Percentiles rank a stretch among this genome's conserved stretches.
Conservation (phyloP, 108 stramenopile genomes). For the Phaeodactylum tricornutum region DNA sequence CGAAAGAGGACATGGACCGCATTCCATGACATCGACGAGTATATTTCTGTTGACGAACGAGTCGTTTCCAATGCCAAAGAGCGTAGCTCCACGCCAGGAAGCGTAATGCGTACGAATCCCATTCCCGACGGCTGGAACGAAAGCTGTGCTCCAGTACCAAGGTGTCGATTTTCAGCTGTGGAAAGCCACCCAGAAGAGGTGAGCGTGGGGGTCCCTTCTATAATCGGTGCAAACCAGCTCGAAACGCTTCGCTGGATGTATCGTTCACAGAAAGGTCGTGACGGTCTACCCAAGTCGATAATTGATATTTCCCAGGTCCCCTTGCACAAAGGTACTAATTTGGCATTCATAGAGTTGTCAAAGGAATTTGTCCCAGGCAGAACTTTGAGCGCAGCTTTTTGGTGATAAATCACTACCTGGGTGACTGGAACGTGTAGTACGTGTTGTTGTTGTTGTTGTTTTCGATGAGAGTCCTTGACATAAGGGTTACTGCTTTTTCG, state of each 20-base stretch:
- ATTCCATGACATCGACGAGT: conserved; percentile 4
- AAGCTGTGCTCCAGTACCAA: neutral
- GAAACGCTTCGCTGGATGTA: conserved; percentile 10
- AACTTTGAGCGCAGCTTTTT: too few relatives aligned
- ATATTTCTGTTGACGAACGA: too few relatives aligned
- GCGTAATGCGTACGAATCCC: too few relatives aligned
- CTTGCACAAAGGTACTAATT: too few relatives aligned
- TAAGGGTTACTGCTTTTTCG: too few relatives aligned
- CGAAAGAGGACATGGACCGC: conserved; percentile 15
- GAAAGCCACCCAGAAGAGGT: neutral
- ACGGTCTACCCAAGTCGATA: conserved; percentile 1
- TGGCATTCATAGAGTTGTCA: too few relatives aligned
- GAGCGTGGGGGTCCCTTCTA: neutral
- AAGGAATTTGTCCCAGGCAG: too few relatives aligned
- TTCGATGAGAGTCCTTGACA: too few relatives aligned
- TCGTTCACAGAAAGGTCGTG: conserved; percentile 7
- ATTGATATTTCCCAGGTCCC: neutral
- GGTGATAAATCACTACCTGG: conserved; percentile 17
- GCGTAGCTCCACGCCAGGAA: too few relatives aligned
- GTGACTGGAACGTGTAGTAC: conserved; percentile 39
- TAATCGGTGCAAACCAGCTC: neutral
- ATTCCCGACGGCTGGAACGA: too few relatives aligned
- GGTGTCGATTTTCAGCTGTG: neutral
- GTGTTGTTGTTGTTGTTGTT: too few relatives aligned
- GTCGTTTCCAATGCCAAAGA: too few relatives aligned